A percentile compares a stretch with the other conserved stretches of the same genome.
Evolutionary conservation across 2,329 filamentous ascomycete genomes (phyloP).

Genomic region (Sclerotinia minor): DNA sequence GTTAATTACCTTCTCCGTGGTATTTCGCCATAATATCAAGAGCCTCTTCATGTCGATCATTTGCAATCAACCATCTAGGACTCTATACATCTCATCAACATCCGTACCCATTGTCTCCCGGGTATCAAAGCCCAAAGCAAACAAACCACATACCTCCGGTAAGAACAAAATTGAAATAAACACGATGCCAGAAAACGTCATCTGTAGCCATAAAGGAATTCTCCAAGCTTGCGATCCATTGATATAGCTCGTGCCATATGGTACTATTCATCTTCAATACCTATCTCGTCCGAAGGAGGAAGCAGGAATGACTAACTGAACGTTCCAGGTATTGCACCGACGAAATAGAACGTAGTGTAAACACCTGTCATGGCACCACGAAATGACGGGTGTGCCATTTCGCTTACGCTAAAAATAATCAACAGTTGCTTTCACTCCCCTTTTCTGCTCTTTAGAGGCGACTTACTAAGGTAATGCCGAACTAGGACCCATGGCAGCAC

Average conservation of each 20-base stretch:
- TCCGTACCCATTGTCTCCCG: fast-evolving
- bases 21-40: conserved; percentile 56
- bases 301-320: background rate
- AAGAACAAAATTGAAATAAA: conserved; percentile 48
- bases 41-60: conserved; percentile 57
- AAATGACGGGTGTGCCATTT: conserved; percentile 48
- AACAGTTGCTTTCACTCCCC: background rate
- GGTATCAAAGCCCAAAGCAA: fast-evolving
- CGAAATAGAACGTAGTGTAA: conserved; percentile 36
- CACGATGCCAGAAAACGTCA: conserved; percentile 36
- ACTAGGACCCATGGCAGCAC: conserved; percentile 24
- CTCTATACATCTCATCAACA: background rate
- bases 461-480: conserved; percentile 22
- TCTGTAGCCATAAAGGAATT: conserved; percentile 43
- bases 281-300: fast-evolving
- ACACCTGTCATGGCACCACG: conserved; percentile 44
- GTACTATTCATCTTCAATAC: background rate
- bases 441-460: conserved; percentile 35
- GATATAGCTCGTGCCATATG: conserved; percentile 23
- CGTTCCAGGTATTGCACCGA: conserved; percentile 33
- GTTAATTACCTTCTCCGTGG: conserved; percentile 49
- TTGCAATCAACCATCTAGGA: conserved; percentile 58
- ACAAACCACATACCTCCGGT: conserved; percentile 48
- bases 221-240: conserved; percentile 35
- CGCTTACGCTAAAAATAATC: conserved; percentile 45